Evolutionary conservation across 192 early-diverging fungal genomes (phyloP).

Genomic region (Backusella morwellensis): DNA sequence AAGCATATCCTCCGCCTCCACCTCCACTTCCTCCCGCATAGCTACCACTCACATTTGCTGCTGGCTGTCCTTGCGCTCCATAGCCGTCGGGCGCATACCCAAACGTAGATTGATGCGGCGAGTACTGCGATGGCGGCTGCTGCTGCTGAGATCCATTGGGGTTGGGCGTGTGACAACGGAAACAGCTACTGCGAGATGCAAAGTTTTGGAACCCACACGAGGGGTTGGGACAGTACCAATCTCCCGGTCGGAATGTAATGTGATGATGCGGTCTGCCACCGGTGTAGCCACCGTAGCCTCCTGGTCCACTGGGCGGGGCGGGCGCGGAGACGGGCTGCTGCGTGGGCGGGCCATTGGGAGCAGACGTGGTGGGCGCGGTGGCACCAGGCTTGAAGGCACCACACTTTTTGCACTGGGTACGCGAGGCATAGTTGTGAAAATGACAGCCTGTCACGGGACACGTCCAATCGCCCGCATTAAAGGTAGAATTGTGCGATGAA

Average conservation of each 20-base stretch:
- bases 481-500: conserved; percentile 14
- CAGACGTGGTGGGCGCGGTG: neutral
- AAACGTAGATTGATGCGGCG: conserved; percentile 13
- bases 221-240: conserved; percentile 73
- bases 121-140: neutral
- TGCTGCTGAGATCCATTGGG: conserved; percentile 24
- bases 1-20: conserved; percentile 23
- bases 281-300: conserved; percentile 19
- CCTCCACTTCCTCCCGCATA: conserved; percentile 16
- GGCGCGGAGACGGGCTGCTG: neutral
- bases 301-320: conserved; percentile 23
- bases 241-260: conserved; percentile 58
- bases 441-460: conserved; percentile 55
- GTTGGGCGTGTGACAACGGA: conserved; percentile 55
- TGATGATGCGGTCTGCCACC: conserved; percentile 19
- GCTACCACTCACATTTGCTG: conserved; percentile 17
- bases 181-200: conserved; percentile 65
- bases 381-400: conserved; percentile 40
- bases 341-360: neutral
- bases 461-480: conserved; percentile 62
- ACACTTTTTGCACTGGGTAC: conserved; percentile 56
- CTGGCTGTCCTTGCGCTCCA: conserved; percentile 15
- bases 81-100: conserved; percentile 7
- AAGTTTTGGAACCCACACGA: conserved; percentile 76
- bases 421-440: conserved; percentile 65